Conservation (phyloP, 169 alveolate species). For the Fabrea salina region DNA sequence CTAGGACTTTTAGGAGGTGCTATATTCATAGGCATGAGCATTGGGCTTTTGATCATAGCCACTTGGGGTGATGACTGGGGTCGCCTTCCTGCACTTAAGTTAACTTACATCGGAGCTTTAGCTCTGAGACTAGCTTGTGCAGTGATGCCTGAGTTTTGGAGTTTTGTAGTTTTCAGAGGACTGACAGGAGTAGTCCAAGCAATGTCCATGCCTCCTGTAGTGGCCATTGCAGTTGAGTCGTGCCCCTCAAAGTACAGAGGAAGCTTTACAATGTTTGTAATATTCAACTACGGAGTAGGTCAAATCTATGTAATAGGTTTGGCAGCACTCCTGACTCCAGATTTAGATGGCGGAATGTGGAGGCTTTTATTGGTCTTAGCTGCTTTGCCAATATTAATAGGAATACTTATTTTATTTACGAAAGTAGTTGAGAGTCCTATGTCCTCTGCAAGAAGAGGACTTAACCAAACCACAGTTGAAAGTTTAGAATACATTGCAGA, state of each 20-base stretch:
- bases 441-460: not conserved
- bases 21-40: not conserved
- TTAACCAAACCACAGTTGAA: not conserved
- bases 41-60: not conserved
- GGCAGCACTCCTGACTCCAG: not conserved
- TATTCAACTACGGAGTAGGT: not conserved
- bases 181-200: not conserved
- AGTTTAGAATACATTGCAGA: not conserved
- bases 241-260: not conserved
- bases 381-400: not conserved
- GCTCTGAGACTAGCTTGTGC: not conserved
- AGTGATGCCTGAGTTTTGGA: not conserved
- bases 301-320: not conserved
- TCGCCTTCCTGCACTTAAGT: not conserved
- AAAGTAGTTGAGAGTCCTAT: not conserved
- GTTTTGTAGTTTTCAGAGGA: not conserved
- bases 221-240: not conserved
- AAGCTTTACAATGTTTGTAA: not conserved
- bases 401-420: not conserved
- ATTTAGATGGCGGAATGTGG: not conserved
- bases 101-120: no score
- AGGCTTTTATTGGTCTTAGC: not conserved
- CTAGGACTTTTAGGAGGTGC: not conserved
- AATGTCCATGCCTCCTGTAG: not conserved
- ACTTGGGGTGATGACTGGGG: no score